Percentiles rank a stretch among this genome's conserved stretches.
phyloP scores from a whole-genome alignment of 306 rosid species.

The Luffa aegyptiaca region DNA sequence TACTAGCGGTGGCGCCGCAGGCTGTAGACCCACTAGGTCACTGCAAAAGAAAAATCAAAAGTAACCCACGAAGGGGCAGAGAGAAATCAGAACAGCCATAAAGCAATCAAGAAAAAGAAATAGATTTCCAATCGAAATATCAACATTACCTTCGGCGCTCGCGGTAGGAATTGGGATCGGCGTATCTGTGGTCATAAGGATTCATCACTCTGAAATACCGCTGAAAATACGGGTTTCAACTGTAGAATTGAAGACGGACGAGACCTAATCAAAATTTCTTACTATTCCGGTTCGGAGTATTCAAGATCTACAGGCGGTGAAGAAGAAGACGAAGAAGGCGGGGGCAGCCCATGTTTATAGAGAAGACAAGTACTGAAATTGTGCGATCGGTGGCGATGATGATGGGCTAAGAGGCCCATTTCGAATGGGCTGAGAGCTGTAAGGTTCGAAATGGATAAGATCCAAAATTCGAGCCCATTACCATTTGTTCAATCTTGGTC shows the following conservation, averaged over 20 bases:
- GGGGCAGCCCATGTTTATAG: not conserved
- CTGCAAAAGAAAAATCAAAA: slow-evolving; percentile 20
- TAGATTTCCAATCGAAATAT: not conserved
- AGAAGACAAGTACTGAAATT: not conserved
- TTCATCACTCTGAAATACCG: slow-evolving; percentile 19
- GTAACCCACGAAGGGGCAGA: not conserved
- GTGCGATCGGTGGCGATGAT: not conserved
- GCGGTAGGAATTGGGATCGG: slow-evolving; percentile 62
- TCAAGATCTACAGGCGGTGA: not conserved
- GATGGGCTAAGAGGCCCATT: not conserved
- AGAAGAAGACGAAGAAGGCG: not conserved
- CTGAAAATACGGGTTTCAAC: not conserved
- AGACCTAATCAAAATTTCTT: not conserved
- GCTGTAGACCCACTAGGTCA: slow-evolving; percentile 46
- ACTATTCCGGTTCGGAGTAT: not conserved
- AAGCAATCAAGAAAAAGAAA: not conserved
- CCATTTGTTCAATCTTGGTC: not conserved
- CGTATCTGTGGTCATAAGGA: slow-evolving; percentile 45
- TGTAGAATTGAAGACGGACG: not conserved
- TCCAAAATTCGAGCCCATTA: not conserved
- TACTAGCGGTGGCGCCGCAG: slow-evolving; percentile 17
- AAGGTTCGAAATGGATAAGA: not conserved
- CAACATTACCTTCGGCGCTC: slow-evolving; percentile 62
- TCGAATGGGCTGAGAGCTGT: not conserved
- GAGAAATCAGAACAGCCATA: not conserved